Conservation (phyloP, 805 yeast species). For the Blastobotrys terrestris region DNA sequence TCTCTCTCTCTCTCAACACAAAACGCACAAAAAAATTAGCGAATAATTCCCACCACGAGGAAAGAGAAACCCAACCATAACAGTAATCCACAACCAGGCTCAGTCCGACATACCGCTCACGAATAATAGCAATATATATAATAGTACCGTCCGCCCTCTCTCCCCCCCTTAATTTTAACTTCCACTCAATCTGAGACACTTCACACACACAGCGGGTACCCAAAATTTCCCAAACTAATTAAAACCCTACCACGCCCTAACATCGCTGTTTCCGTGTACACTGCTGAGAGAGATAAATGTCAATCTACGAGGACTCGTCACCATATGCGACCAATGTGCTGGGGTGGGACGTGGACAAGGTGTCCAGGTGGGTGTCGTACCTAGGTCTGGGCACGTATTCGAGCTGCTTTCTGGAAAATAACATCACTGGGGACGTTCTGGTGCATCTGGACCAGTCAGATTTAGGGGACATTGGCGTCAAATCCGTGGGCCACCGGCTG, state of each 20-base stretch:
- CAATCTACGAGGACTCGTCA: not conserved
- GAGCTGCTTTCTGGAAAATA: slow-evolving; percentile 43
- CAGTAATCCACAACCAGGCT: too few species aligned
- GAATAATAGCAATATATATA: too few species aligned
- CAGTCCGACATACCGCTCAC: too few species aligned
- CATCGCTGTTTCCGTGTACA: not conserved
- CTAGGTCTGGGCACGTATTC: slow-evolving; percentile 22
- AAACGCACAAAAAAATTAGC: too few species aligned
- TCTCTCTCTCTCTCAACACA: too few species aligned
- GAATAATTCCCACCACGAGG: too few species aligned
- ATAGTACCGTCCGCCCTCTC: too few species aligned
- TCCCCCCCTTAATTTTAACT: not conserved
- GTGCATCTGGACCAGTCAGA: slow-evolving; percentile 65
- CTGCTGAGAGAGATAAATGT: not conserved
- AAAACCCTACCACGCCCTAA: not conserved
- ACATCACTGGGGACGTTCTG: slow-evolving; percentile 66
- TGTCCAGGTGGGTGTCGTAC: slow-evolving; percentile 19
- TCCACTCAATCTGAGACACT: not conserved
- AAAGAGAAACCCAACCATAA: too few species aligned
- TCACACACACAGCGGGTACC: not conserved
- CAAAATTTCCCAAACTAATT: not conserved
- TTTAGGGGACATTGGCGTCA: slow-evolving; percentile 65
- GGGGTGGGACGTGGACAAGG: slow-evolving; percentile 20
- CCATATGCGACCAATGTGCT: slow-evolving; percentile 10
- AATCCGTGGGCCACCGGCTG: slow-evolving; percentile 49